phyloP scores from a whole-genome alignment of 257 asterid species.

The Leptodermis oblonga region DNA sequence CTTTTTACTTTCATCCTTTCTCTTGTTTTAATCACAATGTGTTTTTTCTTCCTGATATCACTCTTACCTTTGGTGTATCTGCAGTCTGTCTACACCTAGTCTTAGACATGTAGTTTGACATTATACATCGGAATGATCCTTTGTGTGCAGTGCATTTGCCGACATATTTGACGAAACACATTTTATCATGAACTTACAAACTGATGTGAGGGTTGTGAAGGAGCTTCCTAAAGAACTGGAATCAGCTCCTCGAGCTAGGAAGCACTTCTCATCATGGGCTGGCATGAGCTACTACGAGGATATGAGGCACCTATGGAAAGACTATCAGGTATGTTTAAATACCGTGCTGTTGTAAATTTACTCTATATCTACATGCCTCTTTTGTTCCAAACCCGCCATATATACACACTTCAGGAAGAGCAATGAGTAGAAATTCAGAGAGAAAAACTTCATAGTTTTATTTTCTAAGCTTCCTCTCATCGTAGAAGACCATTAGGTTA shows the following conservation, averaged over 20 bases:
- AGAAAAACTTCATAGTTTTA: too few relatives aligned
- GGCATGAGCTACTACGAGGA: constrained; percentile 77
- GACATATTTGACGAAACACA: constrained; percentile 83
- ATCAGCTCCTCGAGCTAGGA: constrained; percentile 80
- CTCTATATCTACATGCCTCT: not conserved
- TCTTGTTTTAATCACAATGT: not conserved
- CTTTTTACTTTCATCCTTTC: not conserved
- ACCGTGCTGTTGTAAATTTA: not conserved
- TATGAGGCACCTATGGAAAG: constrained; percentile 73
- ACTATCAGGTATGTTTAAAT: constrained; percentile 50
- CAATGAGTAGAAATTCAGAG: too few relatives aligned
- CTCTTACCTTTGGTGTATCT: not conserved
- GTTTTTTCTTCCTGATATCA: not conserved
- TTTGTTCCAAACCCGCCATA: not conserved
- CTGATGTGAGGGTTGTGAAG: constrained; percentile 69
- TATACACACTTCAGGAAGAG: not conserved
- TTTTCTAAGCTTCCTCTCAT: too few relatives aligned
- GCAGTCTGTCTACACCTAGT: not conserved
- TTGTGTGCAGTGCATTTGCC: constrained; percentile 67
- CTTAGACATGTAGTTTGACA: not conserved
- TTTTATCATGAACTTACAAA: constrained; percentile 58
- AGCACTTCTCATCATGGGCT: constrained; percentile 90
- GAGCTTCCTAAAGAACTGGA: constrained; percentile 82
- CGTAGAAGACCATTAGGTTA: too few relatives aligned
- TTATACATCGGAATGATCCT: constrained; percentile 16